Conservation (phyloP, 805 yeast genomes). For the Candida nonsorbophila region DNA sequence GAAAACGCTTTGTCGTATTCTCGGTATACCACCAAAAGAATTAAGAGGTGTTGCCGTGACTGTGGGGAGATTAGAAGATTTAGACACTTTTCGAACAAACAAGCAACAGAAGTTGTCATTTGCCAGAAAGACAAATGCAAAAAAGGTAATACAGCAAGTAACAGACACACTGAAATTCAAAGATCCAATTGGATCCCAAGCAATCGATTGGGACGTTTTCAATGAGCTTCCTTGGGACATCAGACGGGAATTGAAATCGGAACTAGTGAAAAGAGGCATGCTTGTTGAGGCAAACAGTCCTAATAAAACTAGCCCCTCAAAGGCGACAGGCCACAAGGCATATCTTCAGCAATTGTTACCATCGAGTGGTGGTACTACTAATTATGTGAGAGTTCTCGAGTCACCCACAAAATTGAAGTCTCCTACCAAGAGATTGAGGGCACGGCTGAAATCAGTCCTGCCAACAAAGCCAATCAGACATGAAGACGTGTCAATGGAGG, state of each 20-base stretch:
- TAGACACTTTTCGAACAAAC: slow-evolving; percentile 14
- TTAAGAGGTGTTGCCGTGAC: slow-evolving; percentile 77
- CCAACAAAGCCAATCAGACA: slow-evolving; percentile 7
- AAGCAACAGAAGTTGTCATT: slow-evolving; percentile 17
- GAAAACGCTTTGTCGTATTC: slow-evolving; percentile 47
- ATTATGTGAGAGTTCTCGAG: slow-evolving; percentile 26
- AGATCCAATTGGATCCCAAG: slow-evolving; percentile 14
- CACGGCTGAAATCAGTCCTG: slow-evolving; percentile 10
- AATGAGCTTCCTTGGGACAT: slow-evolving; percentile 62
- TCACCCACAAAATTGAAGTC: slow-evolving; percentile 16
- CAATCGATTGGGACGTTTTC: slow-evolving; percentile 65
- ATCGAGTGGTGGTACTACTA: slow-evolving; percentile 19
- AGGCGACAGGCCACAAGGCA: slow-evolving; percentile 13
- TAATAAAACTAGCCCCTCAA: slow-evolving; percentile 4
- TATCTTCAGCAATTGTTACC: slow-evolving; percentile 36
- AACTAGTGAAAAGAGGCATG: slow-evolving; percentile 42
- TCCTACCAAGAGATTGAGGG: slow-evolving; percentile 3
- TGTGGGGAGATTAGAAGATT: slow-evolving; percentile 51
- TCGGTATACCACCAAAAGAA: slow-evolving; percentile 60
- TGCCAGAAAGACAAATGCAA: background rate
- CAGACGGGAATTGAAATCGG: slow-evolving; percentile 53
- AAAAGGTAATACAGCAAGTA: background rate
- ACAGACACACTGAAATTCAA: slow-evolving; percentile 7
- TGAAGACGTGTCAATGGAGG: slow-evolving; percentile 13
- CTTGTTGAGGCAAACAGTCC: slow-evolving; percentile 1